Evolutionary conservation across 345 rosid genomes (phyloP).

Genomic region (Iberis pinnata): DNA sequence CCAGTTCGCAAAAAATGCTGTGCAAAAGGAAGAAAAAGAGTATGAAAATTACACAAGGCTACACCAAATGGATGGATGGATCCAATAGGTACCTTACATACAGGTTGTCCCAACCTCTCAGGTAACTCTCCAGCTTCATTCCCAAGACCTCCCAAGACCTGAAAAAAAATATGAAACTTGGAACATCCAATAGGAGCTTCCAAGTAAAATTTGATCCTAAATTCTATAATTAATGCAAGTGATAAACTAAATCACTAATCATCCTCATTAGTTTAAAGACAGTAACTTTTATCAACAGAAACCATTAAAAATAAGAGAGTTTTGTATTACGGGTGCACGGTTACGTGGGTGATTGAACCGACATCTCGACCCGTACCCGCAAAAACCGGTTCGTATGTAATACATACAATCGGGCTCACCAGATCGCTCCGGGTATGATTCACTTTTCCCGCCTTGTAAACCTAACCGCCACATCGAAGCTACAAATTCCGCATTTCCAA

Average conservation of each 20-base stretch:
- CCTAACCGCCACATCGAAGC: slow-evolving; percentile 68
- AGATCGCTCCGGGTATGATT: slow-evolving; percentile 72
- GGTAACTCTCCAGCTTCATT: slow-evolving; percentile 58
- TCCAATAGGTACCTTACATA: slow-evolving; percentile 59
- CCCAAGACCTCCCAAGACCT: slow-evolving; percentile 61
- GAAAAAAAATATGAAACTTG: slow-evolving; percentile 12
- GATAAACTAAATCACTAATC: background rate
- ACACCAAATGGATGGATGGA: slow-evolving; percentile 4
- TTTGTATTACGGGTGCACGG: slow-evolving; percentile 49
- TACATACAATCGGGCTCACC: slow-evolving; percentile 69
- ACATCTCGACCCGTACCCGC: slow-evolving; percentile 81
- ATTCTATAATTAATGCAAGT: slow-evolving; percentile 13
- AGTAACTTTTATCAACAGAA: slow-evolving; percentile 35
- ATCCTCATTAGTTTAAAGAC: background rate
- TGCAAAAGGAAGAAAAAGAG: slow-evolving; percentile 7
- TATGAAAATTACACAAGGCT: slow-evolving; percentile 9
- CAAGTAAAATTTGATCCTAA: background rate
- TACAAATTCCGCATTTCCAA: slow-evolving; percentile 35
- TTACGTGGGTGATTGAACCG: slow-evolving; percentile 94
- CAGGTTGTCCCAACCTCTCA: slow-evolving; percentile 66
- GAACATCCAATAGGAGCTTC: slow-evolving; percentile 20
- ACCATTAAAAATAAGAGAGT: slow-evolving; percentile 14
- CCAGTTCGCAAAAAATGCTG: slow-evolving; percentile 91
- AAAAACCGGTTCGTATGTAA: slow-evolving; percentile 70
- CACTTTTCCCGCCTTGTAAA: slow-evolving; percentile 37